A percentile compares a stretch with the other conserved stretches of the same genome.
Conservation (phyloP, 176 grass and related monocot genomes). For the Oryza nivara region DNA sequence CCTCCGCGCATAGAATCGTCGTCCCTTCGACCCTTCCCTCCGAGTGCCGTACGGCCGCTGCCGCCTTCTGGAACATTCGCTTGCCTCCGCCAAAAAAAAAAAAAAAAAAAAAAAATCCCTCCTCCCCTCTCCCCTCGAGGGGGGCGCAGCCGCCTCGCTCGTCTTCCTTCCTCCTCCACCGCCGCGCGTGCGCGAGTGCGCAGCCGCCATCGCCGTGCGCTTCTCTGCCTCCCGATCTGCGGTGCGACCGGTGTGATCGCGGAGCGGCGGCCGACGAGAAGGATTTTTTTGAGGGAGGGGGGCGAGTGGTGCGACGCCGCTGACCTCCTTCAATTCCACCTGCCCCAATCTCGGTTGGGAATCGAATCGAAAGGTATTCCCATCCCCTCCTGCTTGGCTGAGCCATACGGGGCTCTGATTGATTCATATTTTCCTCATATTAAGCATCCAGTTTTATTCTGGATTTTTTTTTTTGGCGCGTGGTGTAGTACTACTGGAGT, state of each 20-base stretch:
- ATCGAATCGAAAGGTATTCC: not conserved
- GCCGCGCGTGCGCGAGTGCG: slow-evolving; percentile 11
- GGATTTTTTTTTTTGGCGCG: not conserved
- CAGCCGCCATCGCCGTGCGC: not conserved
- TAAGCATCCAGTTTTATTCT: not conserved
- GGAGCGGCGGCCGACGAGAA: too few species aligned
- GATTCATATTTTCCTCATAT: not conserved
- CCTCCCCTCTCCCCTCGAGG: not conserved
- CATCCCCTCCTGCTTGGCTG: not conserved
- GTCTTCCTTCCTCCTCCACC: slow-evolving; percentile 5
- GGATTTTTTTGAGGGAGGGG: too few species aligned
- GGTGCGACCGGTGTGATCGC: too few species aligned
- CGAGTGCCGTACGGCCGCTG: not conserved
- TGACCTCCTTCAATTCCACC: not conserved
- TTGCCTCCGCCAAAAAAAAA: slow-evolving; percentile 4
- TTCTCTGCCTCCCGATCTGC: not conserved
- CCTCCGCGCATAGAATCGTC: too few species aligned
- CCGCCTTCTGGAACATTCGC: slow-evolving; percentile 28
- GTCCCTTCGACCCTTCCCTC: not conserved
- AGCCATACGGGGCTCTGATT: not conserved
- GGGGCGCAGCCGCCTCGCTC: not conserved
- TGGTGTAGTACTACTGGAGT: too few species aligned
- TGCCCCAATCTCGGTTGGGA: not conserved
- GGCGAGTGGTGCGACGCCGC: too few species aligned
- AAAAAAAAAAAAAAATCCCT: slow-evolving; percentile 1